These are phyloP conservation scores for Aureobasidium mangrovei DNA, from an alignment of 2,329 filamentous ascomycete genomes.

Conservation along the genomic window DNA sequence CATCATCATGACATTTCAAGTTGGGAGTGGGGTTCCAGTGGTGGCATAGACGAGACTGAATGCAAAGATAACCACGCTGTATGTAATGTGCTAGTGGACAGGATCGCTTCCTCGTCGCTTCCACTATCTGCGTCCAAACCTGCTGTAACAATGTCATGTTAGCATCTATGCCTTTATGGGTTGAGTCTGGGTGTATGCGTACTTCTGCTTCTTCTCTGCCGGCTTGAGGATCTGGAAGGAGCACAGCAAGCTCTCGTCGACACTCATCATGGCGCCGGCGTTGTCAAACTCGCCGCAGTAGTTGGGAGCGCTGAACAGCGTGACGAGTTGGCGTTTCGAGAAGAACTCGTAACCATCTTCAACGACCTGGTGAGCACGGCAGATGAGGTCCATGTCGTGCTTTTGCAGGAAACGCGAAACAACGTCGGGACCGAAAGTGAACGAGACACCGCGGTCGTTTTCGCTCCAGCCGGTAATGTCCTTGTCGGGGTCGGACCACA, in stretches of 20 bases:
- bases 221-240: constrained; percentile 99
- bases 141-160: constrained; percentile 13
- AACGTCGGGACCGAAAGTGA: constrained; percentile 96
- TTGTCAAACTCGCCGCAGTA: constrained; percentile 99
- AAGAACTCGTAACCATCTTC: constrained; percentile 99
- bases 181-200: constrained; percentile 38
- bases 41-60: constrained; percentile 5
- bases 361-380: constrained; percentile 95
- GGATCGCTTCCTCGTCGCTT: constrained; percentile 8
- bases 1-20: constrained; percentile 8
- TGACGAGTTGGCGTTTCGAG: constrained; percentile 94
- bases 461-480: constrained; percentile 99
- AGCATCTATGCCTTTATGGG: not conserved
- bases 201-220: constrained; percentile 99
- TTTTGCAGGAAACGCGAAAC: constrained; percentile 97
- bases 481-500: constrained; percentile 99
- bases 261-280: constrained; percentile 98
- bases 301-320: constrained; percentile 94
- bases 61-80: constrained; percentile 13
- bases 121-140: constrained; percentile 18
- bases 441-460: constrained; percentile 96
- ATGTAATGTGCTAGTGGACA: constrained; percentile 11
- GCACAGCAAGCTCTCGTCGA: constrained; percentile 95
- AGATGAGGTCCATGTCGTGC: constrained; percentile 99
- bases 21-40: not conserved